Evolutionary conservation across 2,329 filamentous ascomycete species (phyloP), one percentile per base, ranked within the genome.

Genomic region (Domatiomyces globalis): DNA sequence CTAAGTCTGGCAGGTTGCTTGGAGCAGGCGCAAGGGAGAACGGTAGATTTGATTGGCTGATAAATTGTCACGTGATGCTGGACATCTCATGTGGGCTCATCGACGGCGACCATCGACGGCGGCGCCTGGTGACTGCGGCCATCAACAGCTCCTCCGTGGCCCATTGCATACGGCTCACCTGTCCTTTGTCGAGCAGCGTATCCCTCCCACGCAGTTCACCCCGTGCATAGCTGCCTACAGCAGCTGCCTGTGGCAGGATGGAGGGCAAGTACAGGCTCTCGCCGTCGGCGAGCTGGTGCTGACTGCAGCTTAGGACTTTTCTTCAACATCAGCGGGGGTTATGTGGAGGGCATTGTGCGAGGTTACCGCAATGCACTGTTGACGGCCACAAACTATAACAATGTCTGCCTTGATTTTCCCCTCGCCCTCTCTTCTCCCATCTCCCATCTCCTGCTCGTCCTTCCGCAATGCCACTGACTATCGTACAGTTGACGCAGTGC

Each of bases 261-360:
- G 57, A 59, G 52, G 57, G 57, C 55, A 47, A 10, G 57, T 46
- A 1, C 19, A 27, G n/a, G 3, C n/a, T 47, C 7, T 25, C 7
- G 25, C 48, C 51, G 33, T 50, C 22, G 29, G 15, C 17, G 45
- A 45, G 43, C 22, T 25, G 6, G 25, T 5, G 45, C 51, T 57
- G 43, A 57, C 48, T n/a, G 27, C 5, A 20, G 17, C 19, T 44
- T 7, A 76, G 88, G 88, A 54, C 81, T 95, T 45, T 84, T 88
- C 63, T 95, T 92, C 73, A 95, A 95, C 72, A 85, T 90, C 57
- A 88, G 94, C 71, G 89, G 87, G 71, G 89, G 89, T 84, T 90
- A 74, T 71, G 82, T 96, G 67, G 92, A 98, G 73, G 92, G 92
- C 68, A 89, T 98, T 67, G 87, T 96, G 63, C 86, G 92, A 64